A percentile compares a stretch with the other conserved stretches of the same genome.
phyloP scores from a whole-genome alignment of 2,329 filamentous ascomycete genomes.

The Atkinsonella hypoxylon region DNA sequence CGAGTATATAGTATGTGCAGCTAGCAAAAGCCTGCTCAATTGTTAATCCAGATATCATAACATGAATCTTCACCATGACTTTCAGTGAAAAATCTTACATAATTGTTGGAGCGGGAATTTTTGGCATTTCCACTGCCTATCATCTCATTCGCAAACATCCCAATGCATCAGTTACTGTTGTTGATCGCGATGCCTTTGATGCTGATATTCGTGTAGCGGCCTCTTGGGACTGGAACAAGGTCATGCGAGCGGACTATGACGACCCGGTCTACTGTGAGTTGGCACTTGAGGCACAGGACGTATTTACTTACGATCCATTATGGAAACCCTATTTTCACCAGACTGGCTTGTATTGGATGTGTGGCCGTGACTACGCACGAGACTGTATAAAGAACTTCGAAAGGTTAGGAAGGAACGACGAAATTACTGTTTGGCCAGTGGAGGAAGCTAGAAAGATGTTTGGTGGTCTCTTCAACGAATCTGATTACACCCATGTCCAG shows the following conservation, averaged over 20 bases:
- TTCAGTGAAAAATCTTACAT: constrained; percentile 29
- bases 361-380: constrained; percentile 35
- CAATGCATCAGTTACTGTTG: constrained; percentile 37
- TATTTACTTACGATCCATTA: constrained; percentile 46
- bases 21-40: not conserved
- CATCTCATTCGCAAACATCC: constrained; percentile 42
- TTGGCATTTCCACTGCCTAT: constrained; percentile 54
- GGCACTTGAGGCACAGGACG: constrained; percentile 52
- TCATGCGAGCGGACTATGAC: constrained; percentile 57
- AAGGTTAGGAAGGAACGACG: constrained; percentile 26
- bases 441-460: constrained; percentile 38
- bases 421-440: constrained; percentile 31
- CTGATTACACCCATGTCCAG: constrained; percentile 46
- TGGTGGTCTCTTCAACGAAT: constrained; percentile 45
- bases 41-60: no score
- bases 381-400: constrained; percentile 42
- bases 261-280: constrained; percentile 52
- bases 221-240: constrained; percentile 64
- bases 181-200: constrained; percentile 43
- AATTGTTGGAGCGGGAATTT: constrained; percentile 54
- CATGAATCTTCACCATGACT: constrained; percentile 10
- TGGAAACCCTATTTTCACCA: constrained; percentile 46
- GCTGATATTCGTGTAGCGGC: constrained; percentile 41
- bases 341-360: constrained; percentile 47
- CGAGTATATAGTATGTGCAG: no score